A percentile compares a stretch with the other conserved stretches of the same genome.
These are phyloP conservation scores for Parachaetomium inaequale DNA, from an alignment of 495 filamentous ascomycete species.

Conservation along the genomic window DNA sequence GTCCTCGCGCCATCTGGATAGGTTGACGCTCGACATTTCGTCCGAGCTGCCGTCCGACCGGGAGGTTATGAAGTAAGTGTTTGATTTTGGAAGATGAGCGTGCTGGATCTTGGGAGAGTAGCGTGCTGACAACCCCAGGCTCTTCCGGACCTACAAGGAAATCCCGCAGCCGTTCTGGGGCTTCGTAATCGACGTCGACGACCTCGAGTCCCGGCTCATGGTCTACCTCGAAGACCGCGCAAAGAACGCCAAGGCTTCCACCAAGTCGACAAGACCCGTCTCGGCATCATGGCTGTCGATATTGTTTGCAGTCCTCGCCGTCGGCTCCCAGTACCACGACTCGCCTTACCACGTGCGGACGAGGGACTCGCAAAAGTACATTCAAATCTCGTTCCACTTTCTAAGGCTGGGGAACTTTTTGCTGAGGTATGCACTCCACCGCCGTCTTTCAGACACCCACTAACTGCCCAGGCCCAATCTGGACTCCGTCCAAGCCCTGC, in stretches of 20 bases:
- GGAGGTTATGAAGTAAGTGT: slow-evolving; percentile 53
- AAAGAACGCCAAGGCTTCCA: slow-evolving; percentile 47
- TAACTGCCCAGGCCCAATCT: slow-evolving; percentile 44
- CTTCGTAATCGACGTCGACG: slow-evolving; percentile 65
- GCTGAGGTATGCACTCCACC: slow-evolving; percentile 31
- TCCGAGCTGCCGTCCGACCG: slow-evolving; percentile 60
- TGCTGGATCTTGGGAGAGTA: not conserved
- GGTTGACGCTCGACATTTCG: slow-evolving; percentile 68
- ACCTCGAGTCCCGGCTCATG: slow-evolving; percentile 62
- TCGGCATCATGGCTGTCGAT: slow-evolving; percentile 67
- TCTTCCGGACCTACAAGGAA: slow-evolving; percentile 71
- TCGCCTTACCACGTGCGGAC: slow-evolving; percentile 56
- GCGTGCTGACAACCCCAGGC: slow-evolving; percentile 38
- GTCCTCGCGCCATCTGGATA: slow-evolving; percentile 65
- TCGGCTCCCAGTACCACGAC: slow-evolving; percentile 76
- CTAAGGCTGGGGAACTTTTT: slow-evolving; percentile 53
- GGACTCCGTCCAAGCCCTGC: slow-evolving; percentile 55
- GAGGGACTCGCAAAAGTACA: slow-evolving; percentile 50
- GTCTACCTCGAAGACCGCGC: slow-evolving; percentile 64
- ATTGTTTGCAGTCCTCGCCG: slow-evolving; percentile 74
- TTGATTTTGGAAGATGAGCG: not conserved
- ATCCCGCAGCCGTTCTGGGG: slow-evolving; percentile 77
- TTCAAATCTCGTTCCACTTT: slow-evolving; percentile 57
- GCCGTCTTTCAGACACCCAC: not conserved
- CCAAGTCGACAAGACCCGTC: slow-evolving; percentile 51